phyloP scores from a whole-genome alignment of 164 flowering plant genomes.

The Kalanchoe fedtschenkoi region DNA sequence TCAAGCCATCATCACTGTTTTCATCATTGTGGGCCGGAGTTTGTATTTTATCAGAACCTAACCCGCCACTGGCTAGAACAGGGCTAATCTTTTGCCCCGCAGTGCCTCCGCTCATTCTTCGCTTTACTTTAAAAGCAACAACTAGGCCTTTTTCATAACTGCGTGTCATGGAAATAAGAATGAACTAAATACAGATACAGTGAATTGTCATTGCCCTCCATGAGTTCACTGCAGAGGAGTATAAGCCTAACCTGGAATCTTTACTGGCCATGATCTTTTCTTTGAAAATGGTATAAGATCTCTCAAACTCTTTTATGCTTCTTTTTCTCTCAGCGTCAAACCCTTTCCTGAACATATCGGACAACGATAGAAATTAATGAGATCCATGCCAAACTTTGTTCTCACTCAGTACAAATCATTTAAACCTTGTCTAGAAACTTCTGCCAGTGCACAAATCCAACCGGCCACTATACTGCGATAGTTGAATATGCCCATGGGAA shows the following conservation, averaged over 20 bases:
- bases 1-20: not conserved
- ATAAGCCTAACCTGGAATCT: conserved; percentile 33
- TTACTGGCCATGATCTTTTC: conserved; percentile 23
- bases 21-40: not conserved
- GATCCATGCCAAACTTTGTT: too few species aligned
- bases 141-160: conserved; percentile 87
- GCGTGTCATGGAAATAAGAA: conserved; percentile 4
- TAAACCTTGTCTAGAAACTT: not conserved
- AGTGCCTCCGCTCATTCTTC: conserved; percentile 21
- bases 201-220: too few species aligned
- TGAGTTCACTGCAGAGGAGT: not conserved
- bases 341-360: conserved; percentile 41
- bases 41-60: too few species aligned
- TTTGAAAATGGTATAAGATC: conserved; percentile 20
- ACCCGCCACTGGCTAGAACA: conserved; percentile 15
- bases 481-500: too few species aligned
- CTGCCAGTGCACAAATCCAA: not conserved
- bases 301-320: conserved; percentile 29
- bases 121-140: conserved; percentile 61
- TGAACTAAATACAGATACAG: not conserved
- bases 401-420: too few species aligned
- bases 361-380: too few species aligned
- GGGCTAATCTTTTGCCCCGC: conserved; percentile 18
- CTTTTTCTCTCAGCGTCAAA: conserved; percentile 57
- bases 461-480: not conserved